Percentiles rank a stretch among this genome's conserved stretches.
Evolutionary conservation across 1,284 basidiomycete species (phyloP).

Genomic region (Cutaneotrichosporon arboriforme): DNA sequence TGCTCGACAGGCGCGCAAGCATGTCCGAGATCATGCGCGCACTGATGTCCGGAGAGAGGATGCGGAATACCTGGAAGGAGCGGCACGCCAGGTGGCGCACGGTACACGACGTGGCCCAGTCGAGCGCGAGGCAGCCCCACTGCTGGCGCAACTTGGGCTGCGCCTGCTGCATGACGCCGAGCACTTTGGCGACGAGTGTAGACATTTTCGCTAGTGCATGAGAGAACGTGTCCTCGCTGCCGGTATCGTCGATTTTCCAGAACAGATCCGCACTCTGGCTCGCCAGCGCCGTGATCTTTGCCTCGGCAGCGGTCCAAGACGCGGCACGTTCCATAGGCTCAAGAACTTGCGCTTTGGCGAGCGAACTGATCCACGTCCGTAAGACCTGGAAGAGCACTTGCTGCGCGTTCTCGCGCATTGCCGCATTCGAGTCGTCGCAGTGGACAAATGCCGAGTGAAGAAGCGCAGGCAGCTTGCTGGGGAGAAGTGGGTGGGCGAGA

Average conservation of each 20-base stretch:
- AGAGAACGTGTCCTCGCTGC: slow-evolving; percentile 33
- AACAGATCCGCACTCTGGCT: slow-evolving; percentile 52
- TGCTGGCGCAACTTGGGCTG: slow-evolving; percentile 63
- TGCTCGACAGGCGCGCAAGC: slow-evolving; percentile 76
- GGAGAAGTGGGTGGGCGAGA: slow-evolving; percentile 60
- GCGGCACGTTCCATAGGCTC: slow-evolving; percentile 21
- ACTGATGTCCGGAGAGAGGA: slow-evolving; percentile 68
- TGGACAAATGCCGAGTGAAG: slow-evolving; percentile 79
- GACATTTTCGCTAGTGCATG: slow-evolving; percentile 62
- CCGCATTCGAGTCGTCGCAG: slow-evolving; percentile 67
- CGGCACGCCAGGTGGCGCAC: slow-evolving; percentile 81
- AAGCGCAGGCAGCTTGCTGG: slow-evolving; percentile 64
- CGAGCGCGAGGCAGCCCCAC: slow-evolving; percentile 75
- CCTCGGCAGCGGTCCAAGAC: slow-evolving; percentile 38
- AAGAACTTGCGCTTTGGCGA: slow-evolving; percentile 32
- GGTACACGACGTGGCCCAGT: slow-evolving; percentile 82
- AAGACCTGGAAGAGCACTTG: slow-evolving; percentile 73
- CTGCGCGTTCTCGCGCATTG: slow-evolving; percentile 65
- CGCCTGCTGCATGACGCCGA: slow-evolving; percentile 65
- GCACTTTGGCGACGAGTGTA: slow-evolving; percentile 60
- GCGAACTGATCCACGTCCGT: slow-evolving; percentile 61
- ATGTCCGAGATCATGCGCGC: slow-evolving; percentile 71
- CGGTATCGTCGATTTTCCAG: slow-evolving; percentile 67
- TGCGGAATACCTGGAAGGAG: slow-evolving; percentile 84
- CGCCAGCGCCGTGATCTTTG: slow-evolving; percentile 56